Conservation (phyloP, 345 rosid genomes). For the Eucalyptus polybractea region DNA sequence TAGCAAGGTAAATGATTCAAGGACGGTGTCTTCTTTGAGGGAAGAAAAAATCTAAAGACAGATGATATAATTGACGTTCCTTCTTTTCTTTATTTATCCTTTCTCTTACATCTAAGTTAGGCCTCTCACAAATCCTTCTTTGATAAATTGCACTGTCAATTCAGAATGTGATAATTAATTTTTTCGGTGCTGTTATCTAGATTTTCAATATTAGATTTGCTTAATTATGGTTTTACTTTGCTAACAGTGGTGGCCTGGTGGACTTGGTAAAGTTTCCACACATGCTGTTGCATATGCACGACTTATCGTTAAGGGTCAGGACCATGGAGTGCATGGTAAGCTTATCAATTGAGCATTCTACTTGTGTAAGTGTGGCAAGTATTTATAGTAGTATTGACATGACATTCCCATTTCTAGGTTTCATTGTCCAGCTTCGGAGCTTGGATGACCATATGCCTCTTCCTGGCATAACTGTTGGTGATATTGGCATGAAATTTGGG, state of each 20-base stretch:
- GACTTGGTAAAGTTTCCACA: slow-evolving; percentile 81
- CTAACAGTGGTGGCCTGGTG: slow-evolving; percentile 99
- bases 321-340: slow-evolving; percentile 90
- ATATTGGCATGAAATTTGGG: slow-evolving; percentile 92
- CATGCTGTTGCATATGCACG: slow-evolving; percentile 96
- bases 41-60: not conserved
- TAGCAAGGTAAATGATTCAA: slow-evolving; percentile 49
- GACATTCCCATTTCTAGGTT: slow-evolving; percentile 44
- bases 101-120: not conserved
- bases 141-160: not conserved
- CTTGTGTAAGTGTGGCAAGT: not conserved
- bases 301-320: slow-evolving; percentile 60
- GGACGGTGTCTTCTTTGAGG: not conserved
- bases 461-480: slow-evolving; percentile 86
- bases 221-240: not conserved
- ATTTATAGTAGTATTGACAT: not conserved
- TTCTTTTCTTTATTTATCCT: not conserved
- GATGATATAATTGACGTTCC: not conserved
- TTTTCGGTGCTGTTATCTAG: not conserved
- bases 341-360: not conserved
- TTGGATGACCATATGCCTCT: slow-evolving; percentile 95
- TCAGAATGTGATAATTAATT: not conserved
- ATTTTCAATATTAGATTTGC: not conserved
- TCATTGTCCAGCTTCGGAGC: slow-evolving; percentile 89
- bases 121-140: not conserved